A percentile compares a stretch with the other conserved stretches of the same genome.
Evolutionary conservation across 768 basidiomycete species (phyloP).

Genomic region (Serpula lacrymans): DNA sequence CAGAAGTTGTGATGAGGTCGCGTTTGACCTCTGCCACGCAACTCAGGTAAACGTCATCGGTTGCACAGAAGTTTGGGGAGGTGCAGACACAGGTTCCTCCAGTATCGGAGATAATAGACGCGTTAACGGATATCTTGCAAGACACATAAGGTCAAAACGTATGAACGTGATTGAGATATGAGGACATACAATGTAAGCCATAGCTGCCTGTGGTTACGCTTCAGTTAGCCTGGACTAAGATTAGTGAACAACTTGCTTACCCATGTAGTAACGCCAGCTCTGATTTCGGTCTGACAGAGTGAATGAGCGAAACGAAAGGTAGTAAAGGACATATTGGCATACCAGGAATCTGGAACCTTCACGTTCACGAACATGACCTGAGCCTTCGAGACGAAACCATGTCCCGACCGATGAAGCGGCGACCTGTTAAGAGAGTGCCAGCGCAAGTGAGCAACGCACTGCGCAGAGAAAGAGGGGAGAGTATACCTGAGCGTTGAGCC

Average conservation of each 20-base stretch:
- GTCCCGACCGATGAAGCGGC: conserved; percentile 46
- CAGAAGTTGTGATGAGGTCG: conserved; percentile 82
- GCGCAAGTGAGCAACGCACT: not conserved
- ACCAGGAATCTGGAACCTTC: conserved; percentile 62
- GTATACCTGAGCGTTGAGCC: conserved; percentile 39
- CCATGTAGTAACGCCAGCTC: conserved; percentile 81
- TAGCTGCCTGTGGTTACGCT: conserved; percentile 50
- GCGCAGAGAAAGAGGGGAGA: not conserved
- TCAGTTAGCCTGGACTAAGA: conserved; percentile 6
- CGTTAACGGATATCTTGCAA: conserved; percentile 78
- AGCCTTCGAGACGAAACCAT: conserved; percentile 75
- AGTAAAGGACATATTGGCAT: not conserved
- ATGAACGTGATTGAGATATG: conserved; percentile 2
- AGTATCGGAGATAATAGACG: conserved; percentile 68
- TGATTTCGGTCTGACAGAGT: conserved; percentile 60
- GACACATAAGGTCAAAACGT: conserved; percentile 1
- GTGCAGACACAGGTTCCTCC: conserved; percentile 83
- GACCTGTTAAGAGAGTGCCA: conserved; percentile 16
- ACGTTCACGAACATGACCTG: conserved; percentile 60
- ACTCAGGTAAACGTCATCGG: conserved; percentile 48
- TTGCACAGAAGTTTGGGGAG: conserved; percentile 49
- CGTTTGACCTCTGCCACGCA: conserved; percentile 62
- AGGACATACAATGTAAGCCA: conserved; percentile 74
- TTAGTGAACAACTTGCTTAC: conserved; percentile 35
- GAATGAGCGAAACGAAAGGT: conserved; percentile 1